Conservation (phyloP, 352 stramenopile species). For the Blastocystis hominis region DNA sequence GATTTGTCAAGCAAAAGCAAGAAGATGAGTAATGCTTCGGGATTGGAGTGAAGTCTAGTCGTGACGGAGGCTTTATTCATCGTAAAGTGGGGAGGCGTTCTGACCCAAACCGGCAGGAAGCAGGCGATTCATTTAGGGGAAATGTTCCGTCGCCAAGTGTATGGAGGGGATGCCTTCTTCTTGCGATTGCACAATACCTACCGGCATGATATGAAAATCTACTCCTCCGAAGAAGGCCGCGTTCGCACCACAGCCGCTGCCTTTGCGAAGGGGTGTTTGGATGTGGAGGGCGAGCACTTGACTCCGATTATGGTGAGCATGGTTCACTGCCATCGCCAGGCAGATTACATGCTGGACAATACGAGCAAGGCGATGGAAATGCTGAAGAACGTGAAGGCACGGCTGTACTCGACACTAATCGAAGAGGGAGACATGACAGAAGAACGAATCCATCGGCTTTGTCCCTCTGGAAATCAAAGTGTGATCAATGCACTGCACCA, state of each 20-base stretch:
- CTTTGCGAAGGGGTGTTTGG: constrained; percentile 87
- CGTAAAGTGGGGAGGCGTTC: constrained; percentile 95
- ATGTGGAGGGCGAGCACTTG: constrained; percentile 89
- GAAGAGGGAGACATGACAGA: constrained; percentile 58
- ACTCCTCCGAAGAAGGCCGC: constrained; percentile 93
- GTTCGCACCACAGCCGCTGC: constrained; percentile 99
- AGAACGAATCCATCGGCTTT: constrained; percentile 32
- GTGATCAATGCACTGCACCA: neutral
- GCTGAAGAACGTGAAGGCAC: constrained; percentile 80
- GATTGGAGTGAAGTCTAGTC: constrained; percentile 23
- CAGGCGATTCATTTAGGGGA: constrained; percentile 87
- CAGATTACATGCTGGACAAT: constrained; percentile 91
- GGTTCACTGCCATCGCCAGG: constrained; percentile 77
- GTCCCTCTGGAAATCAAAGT: constrained; percentile 3
- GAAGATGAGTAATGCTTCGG: constrained; percentile 57
- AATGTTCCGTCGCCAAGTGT: constrained; percentile 75
- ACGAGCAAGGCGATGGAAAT: constrained; percentile 87
- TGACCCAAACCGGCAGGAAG: constrained; percentile 89
- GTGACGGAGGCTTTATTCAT: constrained; percentile 90
- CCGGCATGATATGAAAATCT: constrained; percentile 98
- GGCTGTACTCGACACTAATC: constrained; percentile 60
- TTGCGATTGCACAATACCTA: constrained; percentile 96
- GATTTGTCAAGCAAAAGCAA: constrained; percentile 61
- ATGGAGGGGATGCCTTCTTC: constrained; percentile 67
- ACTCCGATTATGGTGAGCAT: constrained; percentile 95